Percentiles rank a stretch among this genome's conserved stretches.
phyloP scores from a whole-genome alignment of 1,284 basidiomycete species.

The Microbotryum lychnidis-dioicae region DNA sequence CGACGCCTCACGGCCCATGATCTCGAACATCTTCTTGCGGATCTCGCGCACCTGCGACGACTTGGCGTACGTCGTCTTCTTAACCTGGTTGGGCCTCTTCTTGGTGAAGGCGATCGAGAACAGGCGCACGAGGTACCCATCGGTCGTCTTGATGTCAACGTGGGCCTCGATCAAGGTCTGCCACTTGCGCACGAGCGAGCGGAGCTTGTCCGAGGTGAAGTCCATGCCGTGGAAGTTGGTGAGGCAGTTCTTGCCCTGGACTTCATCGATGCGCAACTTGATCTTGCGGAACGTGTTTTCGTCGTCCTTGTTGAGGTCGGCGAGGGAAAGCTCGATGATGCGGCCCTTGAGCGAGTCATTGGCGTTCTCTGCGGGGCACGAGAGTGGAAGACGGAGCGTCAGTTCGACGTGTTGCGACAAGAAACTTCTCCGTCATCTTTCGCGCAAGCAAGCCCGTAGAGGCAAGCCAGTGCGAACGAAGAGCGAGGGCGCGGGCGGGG shows the following conservation, averaged over 20 bases:
- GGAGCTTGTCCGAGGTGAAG: slow-evolving; percentile 99
- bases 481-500: background rate
- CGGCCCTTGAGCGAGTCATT: slow-evolving; percentile 98
- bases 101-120: slow-evolving; percentile 99
- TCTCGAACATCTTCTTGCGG: slow-evolving; percentile 99
- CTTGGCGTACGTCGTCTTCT: slow-evolving; percentile 98
- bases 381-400: background rate
- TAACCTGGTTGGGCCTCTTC: slow-evolving; percentile 90
- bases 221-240: slow-evolving; percentile 99
- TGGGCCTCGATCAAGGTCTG: slow-evolving; percentile 98
- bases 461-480: background rate
- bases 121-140: slow-evolving; percentile 97
- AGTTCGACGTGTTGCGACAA: background rate
- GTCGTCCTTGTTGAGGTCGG: slow-evolving; percentile 98
- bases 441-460: slow-evolving; percentile 16
- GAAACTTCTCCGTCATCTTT: background rate
- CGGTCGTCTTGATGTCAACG: slow-evolving; percentile 98
- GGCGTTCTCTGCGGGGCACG: slow-evolving; percentile 68
- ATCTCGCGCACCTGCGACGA: slow-evolving; percentile 93
- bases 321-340: slow-evolving; percentile 91
- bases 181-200: slow-evolving; percentile 99
- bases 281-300: slow-evolving; percentile 99
- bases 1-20: slow-evolving; percentile 93
- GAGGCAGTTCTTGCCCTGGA: slow-evolving; percentile 98
- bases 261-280: slow-evolving; percentile 93